A percentile compares a stretch with the other conserved stretches of the same genome.
These are phyloP conservation scores for Melanomma pulvis-pyrius DNA, from an alignment of 495 filamentous ascomycete species.

Conservation along the genomic window DNA sequence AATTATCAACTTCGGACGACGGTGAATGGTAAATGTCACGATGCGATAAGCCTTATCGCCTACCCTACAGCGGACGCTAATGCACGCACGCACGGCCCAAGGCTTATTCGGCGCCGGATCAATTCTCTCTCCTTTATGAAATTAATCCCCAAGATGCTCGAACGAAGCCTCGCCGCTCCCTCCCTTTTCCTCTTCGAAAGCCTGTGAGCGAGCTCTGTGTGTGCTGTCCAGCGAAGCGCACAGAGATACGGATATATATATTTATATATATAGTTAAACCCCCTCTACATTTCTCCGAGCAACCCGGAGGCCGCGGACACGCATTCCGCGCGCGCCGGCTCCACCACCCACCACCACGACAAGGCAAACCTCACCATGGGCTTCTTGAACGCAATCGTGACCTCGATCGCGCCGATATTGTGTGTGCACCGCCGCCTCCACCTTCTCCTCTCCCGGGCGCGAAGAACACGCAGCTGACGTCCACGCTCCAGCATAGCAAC, in stretches of 20 bases:
- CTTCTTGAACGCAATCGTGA: constrained; percentile 40
- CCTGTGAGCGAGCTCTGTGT: too few species aligned
- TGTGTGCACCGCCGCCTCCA: constrained; percentile 19
- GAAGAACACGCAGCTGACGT: neutral
- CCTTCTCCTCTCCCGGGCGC: neutral
- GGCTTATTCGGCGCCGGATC: neutral
- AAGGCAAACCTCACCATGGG: constrained; percentile 27
- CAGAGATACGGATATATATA: too few species aligned
- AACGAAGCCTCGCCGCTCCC: neutral
- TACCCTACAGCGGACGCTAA: constrained; percentile 32
- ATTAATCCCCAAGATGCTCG: neutral
- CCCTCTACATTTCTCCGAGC: neutral
- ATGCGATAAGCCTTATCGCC: constrained; percentile 22
- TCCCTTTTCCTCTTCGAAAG: neutral
- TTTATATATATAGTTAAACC: too few species aligned
- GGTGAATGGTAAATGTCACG: neutral
- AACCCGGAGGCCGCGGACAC: too few species aligned
- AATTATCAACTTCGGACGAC: neutral
- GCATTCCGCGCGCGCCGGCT: constrained; percentile 13
- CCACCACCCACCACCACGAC: too few species aligned
- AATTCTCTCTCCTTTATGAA: constrained; percentile 1
- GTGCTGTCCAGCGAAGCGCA: too few species aligned
- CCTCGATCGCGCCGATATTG: constrained; percentile 47
- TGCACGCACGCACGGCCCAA: neutral
- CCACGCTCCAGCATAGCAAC: constrained; percentile 59